Base-by-base conservation (phyloP, 148 eudicot genomes). In the Dianthus caryophyllus region DNA sequence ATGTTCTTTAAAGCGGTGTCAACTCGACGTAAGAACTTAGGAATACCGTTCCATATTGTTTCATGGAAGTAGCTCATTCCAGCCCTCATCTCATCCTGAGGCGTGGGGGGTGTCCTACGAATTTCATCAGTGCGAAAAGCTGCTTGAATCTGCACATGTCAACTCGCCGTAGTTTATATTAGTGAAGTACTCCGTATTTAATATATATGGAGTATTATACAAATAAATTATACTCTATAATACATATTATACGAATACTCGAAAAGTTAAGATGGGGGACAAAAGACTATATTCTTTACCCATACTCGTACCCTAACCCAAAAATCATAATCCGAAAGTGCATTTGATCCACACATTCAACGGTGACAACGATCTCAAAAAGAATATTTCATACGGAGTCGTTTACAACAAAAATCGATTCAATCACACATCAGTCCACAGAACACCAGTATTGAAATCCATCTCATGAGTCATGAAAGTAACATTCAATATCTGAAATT, bases 11-110 rank as follows among this genome's bases (percentile, higher is more conserved):
- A 80, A 69, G 99, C 99, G 48, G 97, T 94, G 75, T 94, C 99
- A 61, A 90, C 87, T 66, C 97, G 97, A 5, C 99, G 85, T 47
- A 94, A 69, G 73, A 94, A 94, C 77, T 86, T 88, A 21, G 97
- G 99, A 65, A 94, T 93, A 25, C 99, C 99, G 75, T 94, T 90
- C 97, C 96, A 94, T 65, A 94, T 94, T 55, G 92, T 88, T 78
- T 94, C 98, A 68, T 94, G 96, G 75, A 94, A 94, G 81, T 94
- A 94, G 81, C 98, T 94, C 98, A 94, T 94, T 66, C 98, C 98
- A 22, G 98, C 98, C 75, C 98, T 90, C 98, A 94, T 94, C 72
- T 94, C 97, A 77, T 94, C 98, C 77, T 90, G 97, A 55, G 98
- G 98, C 22, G 96, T 86, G 24, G 97, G 97, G 41, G 95, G 82